Conservation (phyloP, 306 rosid genomes). For the Sicyos edulis region DNA sequence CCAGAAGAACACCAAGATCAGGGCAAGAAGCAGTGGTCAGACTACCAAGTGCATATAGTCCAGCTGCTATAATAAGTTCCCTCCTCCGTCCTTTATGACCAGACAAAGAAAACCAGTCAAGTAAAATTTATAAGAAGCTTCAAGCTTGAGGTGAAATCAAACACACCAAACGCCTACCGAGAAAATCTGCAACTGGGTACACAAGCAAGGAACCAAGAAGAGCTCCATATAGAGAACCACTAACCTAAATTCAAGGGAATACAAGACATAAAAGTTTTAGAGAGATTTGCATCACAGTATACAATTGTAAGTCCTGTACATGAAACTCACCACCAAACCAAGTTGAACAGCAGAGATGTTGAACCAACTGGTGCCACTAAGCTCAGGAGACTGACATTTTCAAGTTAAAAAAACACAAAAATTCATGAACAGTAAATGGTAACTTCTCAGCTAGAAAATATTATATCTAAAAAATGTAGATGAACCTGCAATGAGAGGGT, state of each 20-base stretch:
- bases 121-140: slow-evolving; percentile 23
- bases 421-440: slow-evolving; percentile 4
- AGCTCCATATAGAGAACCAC: slow-evolving; percentile 96
- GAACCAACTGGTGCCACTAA: slow-evolving; percentile 78
- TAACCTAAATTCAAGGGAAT: slow-evolving; percentile 40
- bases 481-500: slow-evolving; percentile 72
- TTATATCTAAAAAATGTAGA: slow-evolving; percentile 13
- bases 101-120: slow-evolving; percentile 24
- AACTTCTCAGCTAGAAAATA: slow-evolving; percentile 10
- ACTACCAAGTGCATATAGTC: slow-evolving; percentile 60
- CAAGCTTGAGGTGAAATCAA: slow-evolving; percentile 23
- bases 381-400: slow-evolving; percentile 74
- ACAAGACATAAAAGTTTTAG: not conserved
- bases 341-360: slow-evolving; percentile 74
- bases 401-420: slow-evolving; percentile 1
- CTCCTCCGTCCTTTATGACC: slow-evolving; percentile 62
- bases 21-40: slow-evolving; percentile 65
- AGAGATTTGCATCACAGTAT: not conserved
- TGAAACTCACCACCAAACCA: slow-evolving; percentile 79
- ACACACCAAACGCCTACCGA: slow-evolving; percentile 46
- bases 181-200: slow-evolving; percentile 75
- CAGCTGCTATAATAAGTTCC: slow-evolving; percentile 65
- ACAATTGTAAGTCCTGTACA: slow-evolving; percentile 15
- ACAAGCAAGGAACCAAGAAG: slow-evolving; percentile 80
- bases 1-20: slow-evolving; percentile 60